Evolutionary conservation across 495 filamentous ascomycete species (phyloP), one percentile per base, ranked within the genome.

Genomic region (Trichodelitschia bisporula): DNA sequence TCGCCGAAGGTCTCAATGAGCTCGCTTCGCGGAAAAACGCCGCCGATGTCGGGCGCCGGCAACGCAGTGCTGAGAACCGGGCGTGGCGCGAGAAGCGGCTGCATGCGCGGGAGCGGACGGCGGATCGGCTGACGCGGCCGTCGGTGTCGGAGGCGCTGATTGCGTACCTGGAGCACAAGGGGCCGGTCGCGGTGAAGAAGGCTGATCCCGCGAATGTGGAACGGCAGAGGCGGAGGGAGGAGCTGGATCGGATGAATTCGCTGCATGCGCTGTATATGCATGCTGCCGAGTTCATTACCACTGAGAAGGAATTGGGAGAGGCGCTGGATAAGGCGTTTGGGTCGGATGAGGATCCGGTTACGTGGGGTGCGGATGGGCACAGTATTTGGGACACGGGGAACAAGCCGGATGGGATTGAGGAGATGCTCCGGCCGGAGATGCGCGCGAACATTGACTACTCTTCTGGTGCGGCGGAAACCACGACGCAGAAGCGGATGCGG

Each of bases 221-320:
- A 5, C 23, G 49, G 39, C 30, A 6, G 36, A 30, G 4, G 31
- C 33, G 33, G 34, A 36, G 11, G 15, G 15, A 60, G 39, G 40
- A 41, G 6, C 43, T 44, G 14, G 47, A 54, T 34, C 51, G 58
- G 16, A 42, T 52, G 25, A 51, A 64, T 15, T 37, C 55, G 17
- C 33, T 77, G 15, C 70, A 76, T 18, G 53, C 57, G 12, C 52
- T 77, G 8, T 76, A 76, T 43, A 58, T 69, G 50, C 61, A 70
- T 37, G 67, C 72, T 1, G 51, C 61, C 17, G 47, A 55, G 15
- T 77, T 76, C 44, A 72, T 77, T 36, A 54, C 59, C n/a, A 70
- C 58, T 1, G 67, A 69, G 30, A 41, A 54, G 19, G 60, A 73
- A 47, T 55, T 77, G 18, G 53, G 65, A 18, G 56, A 53, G 29